Evolutionary conservation across 768 basidiomycete species (phyloP).

Genomic region (Porphyrellus cyaneotinctus): DNA sequence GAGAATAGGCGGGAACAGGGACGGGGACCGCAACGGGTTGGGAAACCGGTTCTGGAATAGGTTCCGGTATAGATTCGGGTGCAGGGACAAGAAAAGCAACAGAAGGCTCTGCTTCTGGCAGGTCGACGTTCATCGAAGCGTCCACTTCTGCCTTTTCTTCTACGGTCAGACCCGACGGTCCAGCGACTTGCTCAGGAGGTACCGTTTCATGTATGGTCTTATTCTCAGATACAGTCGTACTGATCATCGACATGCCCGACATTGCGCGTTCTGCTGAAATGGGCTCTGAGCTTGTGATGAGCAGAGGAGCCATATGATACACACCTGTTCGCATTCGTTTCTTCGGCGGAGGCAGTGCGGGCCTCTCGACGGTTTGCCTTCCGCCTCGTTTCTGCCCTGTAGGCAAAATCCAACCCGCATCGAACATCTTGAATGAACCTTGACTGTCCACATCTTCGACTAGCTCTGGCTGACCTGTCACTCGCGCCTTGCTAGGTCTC

Average conservation of each 20-base stretch:
- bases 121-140: conserved; percentile 14
- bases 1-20: no score
- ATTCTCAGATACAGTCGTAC: conserved; percentile 46
- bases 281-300: background rate
- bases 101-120: conserved; percentile 4
- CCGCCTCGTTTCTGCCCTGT: conserved; percentile 66
- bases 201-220: conserved; percentile 32
- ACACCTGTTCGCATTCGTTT: conserved; percentile 50
- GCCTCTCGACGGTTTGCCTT: conserved; percentile 43
- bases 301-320: conserved; percentile 2
- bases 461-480: conserved; percentile 36
- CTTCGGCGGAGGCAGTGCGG: conserved; percentile 47
- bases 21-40: no score
- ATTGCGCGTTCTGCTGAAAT: conserved; percentile 30
- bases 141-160: conserved; percentile 20
- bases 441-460: conserved; percentile 70
- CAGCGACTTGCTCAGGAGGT: conserved; percentile 24
- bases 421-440: conserved; percentile 76
- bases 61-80: background rate
- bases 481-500: conserved; percentile 27
- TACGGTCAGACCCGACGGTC: conserved; percentile 21
- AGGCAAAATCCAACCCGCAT: conserved; percentile 85
- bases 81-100: background rate
- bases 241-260: conserved; percentile 45
- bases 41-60: no score